Percentiles rank a stretch among this genome's conserved stretches.
Evolutionary conservation across 768 basidiomycete genomes (phyloP).

Genomic region (Nevesoporus exiguus): DNA sequence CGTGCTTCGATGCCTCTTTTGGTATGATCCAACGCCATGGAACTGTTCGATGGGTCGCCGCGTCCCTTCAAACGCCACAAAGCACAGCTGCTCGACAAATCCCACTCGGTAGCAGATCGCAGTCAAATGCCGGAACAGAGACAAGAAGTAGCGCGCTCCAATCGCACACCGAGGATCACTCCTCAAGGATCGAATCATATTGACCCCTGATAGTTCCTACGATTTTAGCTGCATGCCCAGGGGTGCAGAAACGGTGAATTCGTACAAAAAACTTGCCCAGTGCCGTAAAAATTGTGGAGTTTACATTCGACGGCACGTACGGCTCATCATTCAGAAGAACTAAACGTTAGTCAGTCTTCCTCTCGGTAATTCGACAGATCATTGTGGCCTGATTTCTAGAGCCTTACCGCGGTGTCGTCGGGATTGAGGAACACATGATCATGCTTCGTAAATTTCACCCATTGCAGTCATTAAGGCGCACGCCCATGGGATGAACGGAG

Average conservation of each 20-base stretch:
- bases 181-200: neutral
- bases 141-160: neutral
- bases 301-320: conserved; percentile 1
- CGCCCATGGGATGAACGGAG: conserved; percentile 1
- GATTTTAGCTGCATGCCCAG: neutral
- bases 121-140: neutral
- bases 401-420: neutral
- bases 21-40: conserved; percentile 2
- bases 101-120: neutral
- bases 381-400: neutral
- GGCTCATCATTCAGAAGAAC: conserved; percentile 11
- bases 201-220: neutral
- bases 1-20: conserved; percentile 8
- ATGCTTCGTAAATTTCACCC: conserved; percentile 1
- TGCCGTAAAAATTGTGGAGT: conserved; percentile 22
- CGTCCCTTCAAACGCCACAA: conserved; percentile 22
- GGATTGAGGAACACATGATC: conserved; percentile 1
- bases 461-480: neutral
- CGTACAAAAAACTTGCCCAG: conserved; percentile 1
- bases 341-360: conserved; percentile 16
- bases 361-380: conserved; percentile 5
- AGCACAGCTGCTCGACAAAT: conserved; percentile 17
- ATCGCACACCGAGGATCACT: neutral
- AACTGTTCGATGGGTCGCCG: neutral
- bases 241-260: neutral